Evolutionary conservation across 2,329 filamentous ascomycete species (phyloP).

Genomic region (Tympanopsis confertula): DNA sequence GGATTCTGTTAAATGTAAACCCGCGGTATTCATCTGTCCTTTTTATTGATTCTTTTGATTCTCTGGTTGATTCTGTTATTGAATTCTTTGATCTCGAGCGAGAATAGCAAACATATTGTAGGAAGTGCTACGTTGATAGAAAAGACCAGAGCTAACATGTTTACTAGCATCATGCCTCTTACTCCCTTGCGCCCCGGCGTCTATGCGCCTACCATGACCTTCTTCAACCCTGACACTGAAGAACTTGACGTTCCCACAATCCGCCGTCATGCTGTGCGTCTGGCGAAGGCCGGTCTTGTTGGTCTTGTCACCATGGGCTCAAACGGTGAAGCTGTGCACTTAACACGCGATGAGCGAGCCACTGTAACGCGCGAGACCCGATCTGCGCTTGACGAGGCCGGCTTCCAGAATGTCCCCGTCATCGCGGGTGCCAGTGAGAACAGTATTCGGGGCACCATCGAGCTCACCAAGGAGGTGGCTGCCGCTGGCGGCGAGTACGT

Average conservation of each 20-base stretch:
- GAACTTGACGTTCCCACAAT: constrained; percentile 72
- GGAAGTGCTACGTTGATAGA: too few species aligned
- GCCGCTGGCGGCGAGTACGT: constrained; percentile 69
- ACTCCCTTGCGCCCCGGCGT: constrained; percentile 66
- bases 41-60: too few species aligned
- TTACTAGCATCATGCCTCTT: constrained; percentile 23
- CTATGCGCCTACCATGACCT: constrained; percentile 83
- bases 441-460: constrained; percentile 69
- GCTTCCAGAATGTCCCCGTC: constrained; percentile 65
- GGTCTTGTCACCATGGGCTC: constrained; percentile 82
- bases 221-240: constrained; percentile 75
- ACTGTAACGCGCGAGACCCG: constrained; percentile 67
- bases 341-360: constrained; percentile 65
- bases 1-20: too few species aligned
- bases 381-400: constrained; percentile 70
- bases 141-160: constrained; percentile 8
- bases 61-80: too few species aligned
- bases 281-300: constrained; percentile 66
- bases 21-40: too few species aligned
- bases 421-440: constrained; percentile 75
- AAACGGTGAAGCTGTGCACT: constrained; percentile 81
- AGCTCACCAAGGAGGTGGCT: constrained; percentile 55
- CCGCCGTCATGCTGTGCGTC: constrained; percentile 68
- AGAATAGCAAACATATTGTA: too few species aligned
- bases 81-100: too few species aligned